Evolutionary conservation across 306 rosid species (phyloP).

Genomic region (Trifolium pratense): DNA sequence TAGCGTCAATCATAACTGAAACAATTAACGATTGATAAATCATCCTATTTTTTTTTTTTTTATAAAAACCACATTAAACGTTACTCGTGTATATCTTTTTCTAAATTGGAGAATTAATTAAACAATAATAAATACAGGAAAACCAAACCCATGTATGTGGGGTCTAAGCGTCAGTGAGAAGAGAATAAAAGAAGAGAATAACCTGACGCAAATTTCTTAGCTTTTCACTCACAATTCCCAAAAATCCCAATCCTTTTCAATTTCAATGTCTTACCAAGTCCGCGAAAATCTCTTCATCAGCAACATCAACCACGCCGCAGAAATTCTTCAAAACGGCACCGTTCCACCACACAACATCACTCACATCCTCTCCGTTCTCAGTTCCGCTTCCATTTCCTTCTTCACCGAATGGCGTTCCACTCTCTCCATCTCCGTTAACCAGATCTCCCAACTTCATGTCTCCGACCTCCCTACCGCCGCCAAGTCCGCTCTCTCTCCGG

Average conservation of each 20-base stretch:
- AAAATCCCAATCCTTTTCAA: background rate
- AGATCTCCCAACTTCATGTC: slow-evolving; percentile 62
- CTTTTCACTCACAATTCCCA: too few species aligned
- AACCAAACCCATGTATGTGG: too few species aligned
- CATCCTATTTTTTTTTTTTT: too few species aligned
- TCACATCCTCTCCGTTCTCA: slow-evolving; percentile 81
- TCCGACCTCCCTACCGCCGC: slow-evolving; percentile 36
- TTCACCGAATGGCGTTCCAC: slow-evolving; percentile 77
- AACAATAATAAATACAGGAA: too few species aligned
- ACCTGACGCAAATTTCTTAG: too few species aligned
- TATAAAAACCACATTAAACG: too few species aligned
- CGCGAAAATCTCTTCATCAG: slow-evolving; percentile 85
- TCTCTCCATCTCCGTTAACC: slow-evolving; percentile 63
- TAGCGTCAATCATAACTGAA: too few species aligned
- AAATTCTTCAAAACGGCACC: slow-evolving; percentile 63
- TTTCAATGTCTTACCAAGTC: slow-evolving; percentile 74
- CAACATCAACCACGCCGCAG: slow-evolving; percentile 77
- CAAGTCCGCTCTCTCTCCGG: slow-evolving; percentile 56
- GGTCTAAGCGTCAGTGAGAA: too few species aligned
- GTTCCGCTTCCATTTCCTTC: slow-evolving; percentile 77
- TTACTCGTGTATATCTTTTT: too few species aligned
- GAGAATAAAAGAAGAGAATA: too few species aligned
- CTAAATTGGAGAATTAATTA: too few species aligned
- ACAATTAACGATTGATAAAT: too few species aligned
- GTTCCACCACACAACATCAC: slow-evolving; percentile 46